A percentile compares a stretch with the other conserved stretches of the same genome.
phyloP scores from a whole-genome alignment of 2,329 filamentous ascomycete species.

The Diaporthe amygdali region DNA sequence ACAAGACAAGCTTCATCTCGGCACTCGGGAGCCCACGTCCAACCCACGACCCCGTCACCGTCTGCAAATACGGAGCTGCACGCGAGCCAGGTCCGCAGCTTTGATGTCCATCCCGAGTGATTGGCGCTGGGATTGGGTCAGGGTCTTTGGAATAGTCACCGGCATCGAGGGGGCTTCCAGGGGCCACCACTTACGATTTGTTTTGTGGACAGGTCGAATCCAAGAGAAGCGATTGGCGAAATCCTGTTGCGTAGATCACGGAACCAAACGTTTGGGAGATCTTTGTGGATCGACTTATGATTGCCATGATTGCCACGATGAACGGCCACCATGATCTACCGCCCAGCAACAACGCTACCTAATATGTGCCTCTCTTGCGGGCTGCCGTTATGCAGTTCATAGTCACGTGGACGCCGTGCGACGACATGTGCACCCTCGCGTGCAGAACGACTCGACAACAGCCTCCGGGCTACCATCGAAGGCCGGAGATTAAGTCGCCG shows the following conservation, averaged over 20 bases:
- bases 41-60: not conserved
- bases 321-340: not conserved
- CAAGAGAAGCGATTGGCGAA: conserved; percentile 14
- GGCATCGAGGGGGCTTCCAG: not conserved
- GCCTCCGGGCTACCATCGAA: too few species aligned
- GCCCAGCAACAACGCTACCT: not conserved
- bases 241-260: conserved; percentile 10
- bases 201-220: not conserved
- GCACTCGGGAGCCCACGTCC: not conserved
- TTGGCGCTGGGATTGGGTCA: conserved; percentile 2
- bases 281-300: conserved; percentile 9
- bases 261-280: conserved; percentile 11
- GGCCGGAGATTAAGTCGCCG: not conserved
- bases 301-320: not conserved
- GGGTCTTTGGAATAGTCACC: not conserved
- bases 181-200: not conserved
- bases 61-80: not conserved
- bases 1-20: conserved; percentile 5
- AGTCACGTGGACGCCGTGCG: not conserved
- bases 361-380: conserved; percentile 2
- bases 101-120: not conserved
- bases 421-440: too few species aligned
- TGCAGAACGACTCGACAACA: not conserved
- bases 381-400: not conserved
- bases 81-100: not conserved